A percentile compares a stretch with the other conserved stretches of the same genome.
phyloP scores from a whole-genome alignment of 2,329 filamentous ascomycete genomes.

The Colletotrichum trifolii region DNA sequence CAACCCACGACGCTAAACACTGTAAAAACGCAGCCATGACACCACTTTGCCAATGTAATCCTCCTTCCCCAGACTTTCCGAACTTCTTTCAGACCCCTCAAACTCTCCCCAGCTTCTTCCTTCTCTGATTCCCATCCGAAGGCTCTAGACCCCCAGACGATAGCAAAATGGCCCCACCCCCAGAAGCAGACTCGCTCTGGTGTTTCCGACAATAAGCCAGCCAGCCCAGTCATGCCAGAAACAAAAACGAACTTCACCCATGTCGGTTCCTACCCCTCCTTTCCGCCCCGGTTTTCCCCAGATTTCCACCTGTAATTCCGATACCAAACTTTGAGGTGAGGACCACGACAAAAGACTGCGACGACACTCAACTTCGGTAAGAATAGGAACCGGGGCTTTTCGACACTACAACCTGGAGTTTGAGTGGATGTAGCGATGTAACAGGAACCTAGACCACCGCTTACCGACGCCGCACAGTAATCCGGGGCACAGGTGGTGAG shows the following conservation, averaged over 20 bases:
- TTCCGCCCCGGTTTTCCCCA: slow-evolving; percentile 27
- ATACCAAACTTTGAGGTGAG: neutral
- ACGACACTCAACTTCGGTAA: slow-evolving; percentile 27
- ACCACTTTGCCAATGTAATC: slow-evolving; percentile 20
- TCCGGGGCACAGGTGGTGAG: slow-evolving; percentile 12
- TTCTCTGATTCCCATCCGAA: neutral
- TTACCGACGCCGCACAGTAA: slow-evolving; percentile 13
- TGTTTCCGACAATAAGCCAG: slow-evolving; percentile 3
- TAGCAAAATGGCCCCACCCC: slow-evolving; percentile 6
- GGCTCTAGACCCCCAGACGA: slow-evolving; percentile 20
- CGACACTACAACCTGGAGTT: slow-evolving; percentile 1
- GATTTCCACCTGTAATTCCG: slow-evolving; percentile 19
- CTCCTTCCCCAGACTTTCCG: slow-evolving; percentile 24
- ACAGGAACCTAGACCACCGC: neutral
- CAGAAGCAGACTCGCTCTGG: neutral
- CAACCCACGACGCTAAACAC: slow-evolving; percentile 16
- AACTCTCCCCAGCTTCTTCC: neutral
- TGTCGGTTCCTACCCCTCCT: slow-evolving; percentile 2
- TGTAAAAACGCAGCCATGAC: slow-evolving; percentile 25
- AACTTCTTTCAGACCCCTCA: slow-evolving; percentile 3
- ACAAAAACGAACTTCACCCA: neutral
- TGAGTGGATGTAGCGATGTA: neutral
- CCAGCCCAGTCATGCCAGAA: slow-evolving; percentile 21
- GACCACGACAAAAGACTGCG: neutral
- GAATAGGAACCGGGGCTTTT: slow-evolving; percentile 21